Conservation (phyloP, 176 grass and related monocot genomes). For the Avena sativa region DNA sequence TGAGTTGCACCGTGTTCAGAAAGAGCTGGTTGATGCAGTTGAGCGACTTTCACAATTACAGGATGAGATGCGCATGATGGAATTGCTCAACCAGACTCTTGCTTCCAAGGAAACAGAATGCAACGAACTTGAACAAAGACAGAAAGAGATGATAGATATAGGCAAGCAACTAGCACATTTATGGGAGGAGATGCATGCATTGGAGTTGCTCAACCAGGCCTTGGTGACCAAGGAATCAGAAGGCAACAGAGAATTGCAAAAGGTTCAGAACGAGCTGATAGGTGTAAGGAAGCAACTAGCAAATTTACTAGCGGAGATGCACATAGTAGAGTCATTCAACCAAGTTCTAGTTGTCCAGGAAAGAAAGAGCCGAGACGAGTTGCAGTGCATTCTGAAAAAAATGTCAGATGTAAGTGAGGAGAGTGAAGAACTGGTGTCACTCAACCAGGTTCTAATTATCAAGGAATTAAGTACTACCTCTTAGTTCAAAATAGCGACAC, state of each 20-base stretch:
- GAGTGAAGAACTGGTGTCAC: not conserved
- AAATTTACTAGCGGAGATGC: not conserved
- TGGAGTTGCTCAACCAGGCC: not conserved
- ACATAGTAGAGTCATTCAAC: not conserved
- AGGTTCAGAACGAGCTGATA: not conserved
- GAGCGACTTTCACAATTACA: not conserved
- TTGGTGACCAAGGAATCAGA: not conserved
- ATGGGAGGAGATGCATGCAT: not conserved
- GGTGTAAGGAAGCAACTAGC: not conserved
- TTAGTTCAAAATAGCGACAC: no score
- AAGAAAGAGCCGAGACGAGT: not conserved
- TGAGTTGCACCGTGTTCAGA: not conserved
- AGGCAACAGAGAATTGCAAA: not conserved
- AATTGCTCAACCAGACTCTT: constrained; percentile 4
- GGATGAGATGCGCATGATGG: not conserved
- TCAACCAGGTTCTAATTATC: not conserved
- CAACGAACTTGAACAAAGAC: not conserved
- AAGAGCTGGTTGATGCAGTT: not conserved
- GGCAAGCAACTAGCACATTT: constrained; percentile 1
- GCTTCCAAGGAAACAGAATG: not conserved
- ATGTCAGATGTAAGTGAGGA: not conserved
- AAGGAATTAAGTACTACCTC: not conserved
- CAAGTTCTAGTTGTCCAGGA: constrained; percentile 11
- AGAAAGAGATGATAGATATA: not conserved
- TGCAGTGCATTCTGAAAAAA: not conserved